Evolutionary conservation across 345 rosid genomes (phyloP), one percentile per base, ranked within the genome.

Genomic region (Rhizophora apiculata): DNA sequence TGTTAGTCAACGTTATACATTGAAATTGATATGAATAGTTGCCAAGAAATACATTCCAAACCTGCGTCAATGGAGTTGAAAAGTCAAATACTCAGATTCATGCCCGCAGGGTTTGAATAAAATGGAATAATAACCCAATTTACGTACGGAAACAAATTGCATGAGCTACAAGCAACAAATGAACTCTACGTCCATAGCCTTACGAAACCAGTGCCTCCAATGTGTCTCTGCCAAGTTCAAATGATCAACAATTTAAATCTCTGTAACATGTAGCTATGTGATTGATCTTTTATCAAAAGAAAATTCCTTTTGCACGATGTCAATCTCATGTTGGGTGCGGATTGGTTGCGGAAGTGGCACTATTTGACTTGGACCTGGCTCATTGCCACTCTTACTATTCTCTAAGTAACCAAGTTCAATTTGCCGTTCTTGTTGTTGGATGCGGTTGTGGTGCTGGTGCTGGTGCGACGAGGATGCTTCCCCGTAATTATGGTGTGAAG

Each of bases 211-310:
- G 4, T 24, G 60, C 60, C 60, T 56, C 60, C 30, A 11, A 43
- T 10, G 29, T 24, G 29, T 24, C 56, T 18, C 46, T 16, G 8
- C 15, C 68, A 49, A 49, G 26, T 30, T 19, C 8, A 4, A 27
- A 24, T 8, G 29, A 24, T 21, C 29, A 15, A 24, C 22, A 56
- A 18, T 56, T 56, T 21, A 21, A 2, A 10, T 56, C 60, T 56
- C 16, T 9, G 4, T 15, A 24, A 10, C 18, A 24, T 24, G 31
- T 31, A 13, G 0, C 71, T 51, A 78, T 65, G 54, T 10, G 59
- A 24, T 53, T 1, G 57, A 1, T 61, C 63, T 74, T 67, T 66
- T 69, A 49, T 73, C 87, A 22, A 83, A 80, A 6, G 88, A 79
- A 60, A 85, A 85, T 3, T 80, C 89, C 61, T 57, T 68, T 0